Evolutionary conservation across 2,329 filamentous ascomycete genomes (phyloP).

Genomic region (Herpomyces periplanetae): DNA sequence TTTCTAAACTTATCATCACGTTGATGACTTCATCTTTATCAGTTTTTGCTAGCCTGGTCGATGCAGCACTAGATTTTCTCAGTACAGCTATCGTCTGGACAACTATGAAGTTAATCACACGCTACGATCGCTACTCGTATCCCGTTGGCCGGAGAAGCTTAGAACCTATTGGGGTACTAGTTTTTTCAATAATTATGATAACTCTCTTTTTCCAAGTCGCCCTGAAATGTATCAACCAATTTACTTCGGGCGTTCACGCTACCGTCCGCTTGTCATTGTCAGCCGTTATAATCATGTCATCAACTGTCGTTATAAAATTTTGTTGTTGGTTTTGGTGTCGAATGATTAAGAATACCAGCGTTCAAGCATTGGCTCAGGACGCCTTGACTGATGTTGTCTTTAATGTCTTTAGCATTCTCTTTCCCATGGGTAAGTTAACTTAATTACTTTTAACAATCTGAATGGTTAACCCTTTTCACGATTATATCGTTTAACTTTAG

Average conservation of each 20-base stretch:
- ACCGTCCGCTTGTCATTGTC: constrained; percentile 31
- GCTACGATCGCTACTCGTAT: constrained; percentile 31
- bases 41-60: constrained; percentile 36
- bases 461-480: too few relatives aligned
- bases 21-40: constrained; percentile 41
- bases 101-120: constrained; percentile 30
- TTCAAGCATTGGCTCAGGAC: constrained; percentile 33
- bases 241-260: constrained; percentile 19
- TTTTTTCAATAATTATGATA: constrained; percentile 57
- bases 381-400: constrained; percentile 10
- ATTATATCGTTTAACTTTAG: constrained; percentile 7
- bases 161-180: constrained; percentile 37
- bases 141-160: constrained; percentile 36
- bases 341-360: constrained; percentile 43
- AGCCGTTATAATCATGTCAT: constrained; percentile 38
- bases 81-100: constrained; percentile 44
- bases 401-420: constrained; percentile 10
- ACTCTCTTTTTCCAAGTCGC: constrained; percentile 43
- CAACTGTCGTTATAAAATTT: constrained; percentile 43
- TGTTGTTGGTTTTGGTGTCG: constrained; percentile 60
- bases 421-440: constrained; percentile 20
- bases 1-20: constrained; percentile 36
- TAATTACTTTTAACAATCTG: constrained; percentile 1
- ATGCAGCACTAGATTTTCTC: constrained; percentile 40
- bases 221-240: constrained; percentile 23